Evolutionary conservation across 768 basidiomycete genomes (phyloP).

Genomic region (Ramaria sp.): DNA sequence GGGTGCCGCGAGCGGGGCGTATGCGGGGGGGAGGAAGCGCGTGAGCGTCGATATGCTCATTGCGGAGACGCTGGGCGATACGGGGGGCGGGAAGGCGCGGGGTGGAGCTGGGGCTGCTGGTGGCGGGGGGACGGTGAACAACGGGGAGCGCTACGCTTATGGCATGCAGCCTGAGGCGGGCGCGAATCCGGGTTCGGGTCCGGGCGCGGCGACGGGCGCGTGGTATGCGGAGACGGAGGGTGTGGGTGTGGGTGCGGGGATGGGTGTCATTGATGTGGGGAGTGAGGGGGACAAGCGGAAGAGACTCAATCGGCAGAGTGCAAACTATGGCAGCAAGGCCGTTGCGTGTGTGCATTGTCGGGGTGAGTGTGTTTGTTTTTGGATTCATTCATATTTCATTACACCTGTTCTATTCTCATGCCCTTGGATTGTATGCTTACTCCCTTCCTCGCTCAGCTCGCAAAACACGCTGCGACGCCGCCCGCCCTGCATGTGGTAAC

Average conservation of each 20-base stretch:
- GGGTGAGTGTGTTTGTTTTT: constrained; percentile 37
- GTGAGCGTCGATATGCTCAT: constrained; percentile 11
- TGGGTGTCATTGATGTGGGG: constrained; percentile 9
- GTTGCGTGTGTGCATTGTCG: constrained; percentile 86
- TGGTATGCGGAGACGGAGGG: not conserved
- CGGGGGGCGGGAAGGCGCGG: not conserved
- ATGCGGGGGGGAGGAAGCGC: not conserved
- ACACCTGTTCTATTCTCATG: no score
- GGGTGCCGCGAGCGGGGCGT: not conserved
- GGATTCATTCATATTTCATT: not conserved
- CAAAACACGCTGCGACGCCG: constrained; percentile 84
- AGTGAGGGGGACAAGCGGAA: constrained; percentile 9
- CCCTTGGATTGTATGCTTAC: not conserved
- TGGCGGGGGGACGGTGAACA: not conserved
- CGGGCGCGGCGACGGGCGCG: no score
- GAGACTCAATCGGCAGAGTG: constrained; percentile 34
- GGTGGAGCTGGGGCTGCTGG: not conserved
- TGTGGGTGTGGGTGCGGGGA: not conserved
- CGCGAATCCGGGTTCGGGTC: not conserved
- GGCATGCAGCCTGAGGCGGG: not conserved
- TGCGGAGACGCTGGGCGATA: constrained; percentile 7
- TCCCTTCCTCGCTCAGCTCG: constrained; percentile 43
- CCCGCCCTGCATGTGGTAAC: constrained; percentile 75
- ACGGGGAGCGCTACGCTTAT: not conserved
- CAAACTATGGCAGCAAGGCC: constrained; percentile 71